Percentiles rank a stretch among this genome's conserved stretches.
These are phyloP conservation scores for Hymenoscyphus fructigenus DNA, from an alignment of 2,329 filamentous ascomycete species.

Conservation along the genomic window DNA sequence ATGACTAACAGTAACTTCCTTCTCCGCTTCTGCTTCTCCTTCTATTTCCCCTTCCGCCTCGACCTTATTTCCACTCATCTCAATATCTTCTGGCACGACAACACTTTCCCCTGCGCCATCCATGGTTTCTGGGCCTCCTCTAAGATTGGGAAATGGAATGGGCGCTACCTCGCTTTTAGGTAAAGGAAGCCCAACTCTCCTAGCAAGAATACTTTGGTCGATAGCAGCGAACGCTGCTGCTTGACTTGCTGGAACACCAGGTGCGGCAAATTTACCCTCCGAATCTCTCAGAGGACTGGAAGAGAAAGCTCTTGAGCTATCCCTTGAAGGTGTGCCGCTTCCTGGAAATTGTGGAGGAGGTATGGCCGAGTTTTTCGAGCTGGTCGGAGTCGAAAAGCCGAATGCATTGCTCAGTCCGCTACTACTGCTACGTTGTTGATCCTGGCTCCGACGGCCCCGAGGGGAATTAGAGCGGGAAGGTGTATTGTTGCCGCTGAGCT, in stretches of 20 bases:
- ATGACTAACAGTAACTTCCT: constrained; percentile 67
- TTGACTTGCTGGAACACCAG: constrained; percentile 44
- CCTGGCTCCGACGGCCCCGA: constrained; percentile 32
- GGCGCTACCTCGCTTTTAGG: constrained; percentile 40
- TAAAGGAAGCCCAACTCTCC: constrained; percentile 52
- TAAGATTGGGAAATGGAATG: constrained; percentile 45
- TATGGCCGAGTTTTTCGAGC: constrained; percentile 21
- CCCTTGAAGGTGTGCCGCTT: constrained; percentile 25
- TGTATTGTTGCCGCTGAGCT: constrained; percentile 35
- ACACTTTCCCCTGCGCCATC: constrained; percentile 32
- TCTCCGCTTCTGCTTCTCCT: constrained; percentile 35
- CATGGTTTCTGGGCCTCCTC: constrained; percentile 34
- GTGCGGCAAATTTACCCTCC: constrained; percentile 10
- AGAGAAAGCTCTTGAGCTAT: constrained; percentile 31
- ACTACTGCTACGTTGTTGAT: constrained; percentile 22
- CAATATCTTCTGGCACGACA: constrained; percentile 6
- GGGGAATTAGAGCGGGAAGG: constrained; percentile 36
- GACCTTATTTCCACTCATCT: constrained; percentile 15
- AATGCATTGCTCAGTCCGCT: constrained; percentile 26
- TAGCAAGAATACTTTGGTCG: constrained; percentile 60
- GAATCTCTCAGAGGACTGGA: constrained; percentile 26
- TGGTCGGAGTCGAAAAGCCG: constrained; percentile 29
- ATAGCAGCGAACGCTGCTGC: constrained; percentile 61
- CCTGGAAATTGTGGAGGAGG: constrained; percentile 30
- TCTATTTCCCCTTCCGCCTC: constrained; percentile 28